Evolutionary conservation across 495 filamentous ascomycete species (phyloP), one percentile per base, ranked within the genome.

Genomic region (Haplographium delicatum): DNA sequence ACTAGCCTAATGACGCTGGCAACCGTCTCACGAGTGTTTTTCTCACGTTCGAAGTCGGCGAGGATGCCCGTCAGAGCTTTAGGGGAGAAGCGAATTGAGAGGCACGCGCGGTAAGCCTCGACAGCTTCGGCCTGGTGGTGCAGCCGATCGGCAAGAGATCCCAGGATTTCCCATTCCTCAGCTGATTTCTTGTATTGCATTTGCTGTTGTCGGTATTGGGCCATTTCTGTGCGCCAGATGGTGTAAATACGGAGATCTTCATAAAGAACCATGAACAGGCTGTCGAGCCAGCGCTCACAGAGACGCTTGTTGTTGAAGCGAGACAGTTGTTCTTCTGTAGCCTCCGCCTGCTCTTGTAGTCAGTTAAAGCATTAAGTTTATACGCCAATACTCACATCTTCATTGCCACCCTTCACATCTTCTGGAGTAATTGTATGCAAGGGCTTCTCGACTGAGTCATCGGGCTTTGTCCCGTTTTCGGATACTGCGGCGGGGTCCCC

Each of bases 241-340:
- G 93, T 97, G 70, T 97, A 98, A 48, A 98, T 90, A 24, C 93
- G 88, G 8, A 98, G 79, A 61, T 98, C 93, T 66, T 98, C 93
- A 62, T 97, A 98, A 1, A 97, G 78, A 0, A 97, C 91, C 93
- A 98, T 98, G 72, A 98, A 97, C 26, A 98, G 79, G 57, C 95
- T 97, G 67, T 98, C 93, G 2, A 98, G 79, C 93, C 93, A 98
- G 54, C 93, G 81, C 63, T 98, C 93, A 61, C 93, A 98, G 4
- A 98, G 81, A 1, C 93, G 85, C 71, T 98, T 98, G 68, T 96
- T 93, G 53, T 89, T 89, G 63, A 98, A 88, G 19, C 77, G 74
- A 4, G 80, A 77, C 47, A 77, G 76, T 62, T 82, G 79, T 47
- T 80, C 76, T 16, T 75, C 68, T 1, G 69, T 67, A 39, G 65